These are phyloP conservation scores for Didymella pomorum DNA, from an alignment of 2,329 filamentous ascomycete species.

Conservation along the genomic window DNA sequence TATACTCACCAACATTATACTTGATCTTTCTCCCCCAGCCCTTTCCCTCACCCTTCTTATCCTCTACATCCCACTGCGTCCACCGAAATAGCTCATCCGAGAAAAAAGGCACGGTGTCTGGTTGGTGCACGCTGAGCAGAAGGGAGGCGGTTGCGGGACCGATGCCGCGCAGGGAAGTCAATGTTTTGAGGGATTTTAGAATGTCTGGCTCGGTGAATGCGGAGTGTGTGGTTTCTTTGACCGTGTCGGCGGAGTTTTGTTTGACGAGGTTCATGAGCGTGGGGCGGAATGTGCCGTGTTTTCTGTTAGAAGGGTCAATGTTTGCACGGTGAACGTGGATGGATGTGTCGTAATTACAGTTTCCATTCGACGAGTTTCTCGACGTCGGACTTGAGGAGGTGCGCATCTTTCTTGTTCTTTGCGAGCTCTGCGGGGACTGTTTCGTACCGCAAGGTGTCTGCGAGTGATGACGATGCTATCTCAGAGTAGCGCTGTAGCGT, in stretches of 20 bases:
- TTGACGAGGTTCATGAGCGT: constrained; percentile 57
- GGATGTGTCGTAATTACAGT: constrained; percentile 30
- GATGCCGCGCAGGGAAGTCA: constrained; percentile 73
- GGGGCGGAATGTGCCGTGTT: constrained; percentile 61
- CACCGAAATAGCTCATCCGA: constrained; percentile 81
- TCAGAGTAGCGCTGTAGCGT: constrained; percentile 38
- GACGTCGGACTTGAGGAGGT: constrained; percentile 41
- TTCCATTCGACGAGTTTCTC: constrained; percentile 52
- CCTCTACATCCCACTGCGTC: constrained; percentile 64
- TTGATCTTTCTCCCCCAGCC: constrained; percentile 65
- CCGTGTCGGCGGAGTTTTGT: constrained; percentile 63
- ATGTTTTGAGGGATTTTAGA: constrained; percentile 57
- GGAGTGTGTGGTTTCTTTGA: constrained; percentile 60
- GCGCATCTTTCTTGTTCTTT: constrained; percentile 16
- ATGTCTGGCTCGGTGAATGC: constrained; percentile 54
- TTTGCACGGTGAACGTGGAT: no score
- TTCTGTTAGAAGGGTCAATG: constrained; percentile 39
- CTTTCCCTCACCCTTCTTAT: constrained; percentile 15
- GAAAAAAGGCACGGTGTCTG: constrained; percentile 73
- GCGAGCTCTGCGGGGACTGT: constrained; percentile 37
- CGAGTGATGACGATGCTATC: constrained; percentile 37
- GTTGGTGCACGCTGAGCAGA: constrained; percentile 70
- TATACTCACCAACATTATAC: constrained; percentile 75
- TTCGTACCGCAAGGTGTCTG: constrained; percentile 42
- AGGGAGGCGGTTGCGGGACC: constrained; percentile 82